phyloP scores from a whole-genome alignment of 2,329 filamentous ascomycete genomes.

The Calonectria henricotiae region DNA sequence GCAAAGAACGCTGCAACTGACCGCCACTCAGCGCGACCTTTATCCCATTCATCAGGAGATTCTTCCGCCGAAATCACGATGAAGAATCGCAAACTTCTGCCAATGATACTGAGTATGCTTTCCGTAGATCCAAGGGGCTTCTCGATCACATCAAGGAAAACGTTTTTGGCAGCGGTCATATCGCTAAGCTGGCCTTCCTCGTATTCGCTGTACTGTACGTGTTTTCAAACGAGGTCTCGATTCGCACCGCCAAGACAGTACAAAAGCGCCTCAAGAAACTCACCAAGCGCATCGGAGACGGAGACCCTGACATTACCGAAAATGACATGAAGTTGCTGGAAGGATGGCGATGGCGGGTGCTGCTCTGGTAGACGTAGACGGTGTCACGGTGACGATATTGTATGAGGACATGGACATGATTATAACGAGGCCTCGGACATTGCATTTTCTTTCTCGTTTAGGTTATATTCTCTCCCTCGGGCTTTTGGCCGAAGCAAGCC shows the following conservation, averaged over 20 bases:
- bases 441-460: constrained; percentile 41
- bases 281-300: constrained; percentile 65
- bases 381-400: constrained; percentile 41
- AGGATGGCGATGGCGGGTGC: constrained; percentile 73
- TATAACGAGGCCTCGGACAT: constrained; percentile 52
- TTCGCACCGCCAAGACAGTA: constrained; percentile 70
- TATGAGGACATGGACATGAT: constrained; percentile 53
- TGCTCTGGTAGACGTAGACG: constrained; percentile 61
- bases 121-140: constrained; percentile 67
- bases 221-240: constrained; percentile 72
- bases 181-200: constrained; percentile 69
- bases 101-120: constrained; percentile 74
- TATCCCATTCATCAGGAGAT: constrained; percentile 67
- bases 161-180: constrained; percentile 62
- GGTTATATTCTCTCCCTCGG: constrained; percentile 27
- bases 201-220: constrained; percentile 73
- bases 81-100: constrained; percentile 58
- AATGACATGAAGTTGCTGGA: constrained; percentile 67
- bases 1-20: constrained; percentile 26
- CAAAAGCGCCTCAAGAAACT: constrained; percentile 68
- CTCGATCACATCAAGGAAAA: constrained; percentile 67
- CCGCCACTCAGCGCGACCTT: constrained; percentile 63
- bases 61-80: constrained; percentile 66
- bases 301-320: constrained; percentile 64
- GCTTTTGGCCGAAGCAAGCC: constrained; percentile 11